These are phyloP conservation scores for Gloeostereum incarnatum DNA, from an alignment of 768 basidiomycete genomes.

Conservation along the genomic window DNA sequence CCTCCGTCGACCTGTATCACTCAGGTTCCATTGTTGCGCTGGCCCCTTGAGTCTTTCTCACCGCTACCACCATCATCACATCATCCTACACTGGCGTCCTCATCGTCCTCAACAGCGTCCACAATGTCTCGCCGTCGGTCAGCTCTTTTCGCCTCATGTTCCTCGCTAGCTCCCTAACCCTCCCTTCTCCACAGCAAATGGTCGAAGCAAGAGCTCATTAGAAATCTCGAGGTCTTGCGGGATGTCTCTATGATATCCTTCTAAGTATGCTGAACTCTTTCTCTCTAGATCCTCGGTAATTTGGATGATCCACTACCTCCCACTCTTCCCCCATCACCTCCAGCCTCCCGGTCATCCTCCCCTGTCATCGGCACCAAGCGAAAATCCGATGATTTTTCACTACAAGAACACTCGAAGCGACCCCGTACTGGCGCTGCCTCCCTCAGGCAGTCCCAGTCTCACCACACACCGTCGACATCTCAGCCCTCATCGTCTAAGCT, in stretches of 20 bases:
- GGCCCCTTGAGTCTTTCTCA: neutral
- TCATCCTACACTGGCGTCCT: too few relatives aligned
- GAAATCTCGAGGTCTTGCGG: slow-evolving; percentile 31
- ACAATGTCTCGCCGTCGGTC: neutral
- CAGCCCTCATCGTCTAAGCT: slow-evolving; percentile 11
- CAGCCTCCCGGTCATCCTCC: slow-evolving; percentile 37
- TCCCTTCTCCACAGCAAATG: slow-evolving; percentile 28
- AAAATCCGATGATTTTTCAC: slow-evolving; percentile 28
- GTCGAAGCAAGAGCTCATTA: slow-evolving; percentile 40
- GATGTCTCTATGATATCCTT: slow-evolving; percentile 5
- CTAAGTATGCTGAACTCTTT: slow-evolving; percentile 8
- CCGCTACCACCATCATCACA: too few relatives aligned
- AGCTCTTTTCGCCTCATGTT: slow-evolving; percentile 8
- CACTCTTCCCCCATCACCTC: slow-evolving; percentile 41
- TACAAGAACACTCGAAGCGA: slow-evolving; percentile 36
- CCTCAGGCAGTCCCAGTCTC: slow-evolving; percentile 13
- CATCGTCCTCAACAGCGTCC: neutral
- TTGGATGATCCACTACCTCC: slow-evolving; percentile 33
- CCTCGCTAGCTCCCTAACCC: slow-evolving; percentile 6
- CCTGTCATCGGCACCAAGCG: slow-evolving; percentile 38
- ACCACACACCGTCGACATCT: slow-evolving; percentile 13
- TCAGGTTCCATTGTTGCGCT: neutral
- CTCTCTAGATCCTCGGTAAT: slow-evolving; percentile 31
- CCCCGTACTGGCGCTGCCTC: slow-evolving; percentile 26
- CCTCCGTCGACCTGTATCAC: neutral